phyloP scores from a whole-genome alignment of 2,329 filamentous ascomycete genomes.

The Cladosporium austrohemisphaericum region DNA sequence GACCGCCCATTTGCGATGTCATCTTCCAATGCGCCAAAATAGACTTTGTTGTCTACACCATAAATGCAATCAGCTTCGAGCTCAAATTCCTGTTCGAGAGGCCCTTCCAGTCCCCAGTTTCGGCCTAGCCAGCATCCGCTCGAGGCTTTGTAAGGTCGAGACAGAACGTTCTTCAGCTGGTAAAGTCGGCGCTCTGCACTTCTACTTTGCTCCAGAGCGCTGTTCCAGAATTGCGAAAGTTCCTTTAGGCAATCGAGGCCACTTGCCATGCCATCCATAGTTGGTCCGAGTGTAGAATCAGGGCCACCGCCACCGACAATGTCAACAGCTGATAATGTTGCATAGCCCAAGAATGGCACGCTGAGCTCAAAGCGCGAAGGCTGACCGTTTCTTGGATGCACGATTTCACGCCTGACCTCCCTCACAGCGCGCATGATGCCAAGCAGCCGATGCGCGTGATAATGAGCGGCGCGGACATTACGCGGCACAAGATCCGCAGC shows the following conservation, averaged over 20 bases:
- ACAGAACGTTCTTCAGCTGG: conserved; percentile 40
- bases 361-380: conserved; percentile 32
- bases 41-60: conserved; percentile 26
- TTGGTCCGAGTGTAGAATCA: conserved; percentile 48
- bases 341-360: conserved; percentile 57
- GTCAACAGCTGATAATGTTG: conserved; percentile 62
- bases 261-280: conserved; percentile 53
- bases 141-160: conserved; percentile 34
- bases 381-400: conserved; percentile 16
- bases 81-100: conserved; percentile 29
- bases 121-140: conserved; percentile 34
- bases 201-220: conserved; percentile 50
- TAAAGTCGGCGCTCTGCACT: conserved; percentile 48
- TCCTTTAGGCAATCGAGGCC: conserved; percentile 55
- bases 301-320: conserved; percentile 60
- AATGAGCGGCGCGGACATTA: conserved; percentile 48
- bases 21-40: conserved; percentile 34
- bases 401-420: conserved; percentile 21
- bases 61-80: conserved; percentile 34
- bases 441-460: conserved; percentile 53
- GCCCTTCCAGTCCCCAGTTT: conserved; percentile 32
- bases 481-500: conserved; percentile 43
- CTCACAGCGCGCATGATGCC: conserved; percentile 31
- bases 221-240: conserved; percentile 58
- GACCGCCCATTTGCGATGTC: not conserved